A percentile compares a stretch with the other conserved stretches of the same genome.
phyloP scores from a whole-genome alignment of 495 filamentous ascomycete species.

The Hyaloscypha variabilis region DNA sequence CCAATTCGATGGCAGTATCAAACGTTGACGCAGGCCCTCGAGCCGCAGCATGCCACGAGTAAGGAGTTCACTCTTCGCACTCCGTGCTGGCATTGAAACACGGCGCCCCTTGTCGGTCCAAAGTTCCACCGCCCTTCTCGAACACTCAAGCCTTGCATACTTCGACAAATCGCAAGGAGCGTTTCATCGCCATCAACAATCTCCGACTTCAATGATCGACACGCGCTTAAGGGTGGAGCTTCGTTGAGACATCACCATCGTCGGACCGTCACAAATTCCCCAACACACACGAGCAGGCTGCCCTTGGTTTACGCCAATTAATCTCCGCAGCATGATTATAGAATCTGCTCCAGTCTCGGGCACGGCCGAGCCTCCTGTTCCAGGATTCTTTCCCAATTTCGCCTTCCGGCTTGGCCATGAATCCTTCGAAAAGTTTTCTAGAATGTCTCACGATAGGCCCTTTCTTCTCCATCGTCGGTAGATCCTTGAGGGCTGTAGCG shows the following conservation, averaged over 20 bases:
- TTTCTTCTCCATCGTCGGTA: neutral
- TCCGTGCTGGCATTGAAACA: neutral
- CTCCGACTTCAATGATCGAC: neutral
- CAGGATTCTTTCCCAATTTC: constrained; percentile 1
- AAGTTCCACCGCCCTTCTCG: constrained; percentile 2
- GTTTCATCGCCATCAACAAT: neutral
- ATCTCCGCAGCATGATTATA: neutral
- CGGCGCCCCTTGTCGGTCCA: neutral
- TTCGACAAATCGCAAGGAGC: neutral
- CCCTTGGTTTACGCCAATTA: neutral
- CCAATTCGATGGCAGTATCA: neutral
- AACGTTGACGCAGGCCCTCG: neutral
- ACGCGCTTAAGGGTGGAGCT: neutral
- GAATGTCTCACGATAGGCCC: neutral
- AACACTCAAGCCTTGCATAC: neutral
- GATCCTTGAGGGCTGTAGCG: neutral
- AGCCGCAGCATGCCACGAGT: neutral
- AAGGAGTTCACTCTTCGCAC: no score
- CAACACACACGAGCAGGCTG: constrained; percentile 7
- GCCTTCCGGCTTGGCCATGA: neutral
- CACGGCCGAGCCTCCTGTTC: neutral
- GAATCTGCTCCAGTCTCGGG: neutral
- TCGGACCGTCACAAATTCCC: no score
- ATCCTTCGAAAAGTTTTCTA: constrained; percentile 4
- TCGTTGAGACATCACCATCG: neutral